phyloP scores from a whole-genome alignment of 1,284 basidiomycete species.

The Coniferiporia sulphurascens region DNA sequence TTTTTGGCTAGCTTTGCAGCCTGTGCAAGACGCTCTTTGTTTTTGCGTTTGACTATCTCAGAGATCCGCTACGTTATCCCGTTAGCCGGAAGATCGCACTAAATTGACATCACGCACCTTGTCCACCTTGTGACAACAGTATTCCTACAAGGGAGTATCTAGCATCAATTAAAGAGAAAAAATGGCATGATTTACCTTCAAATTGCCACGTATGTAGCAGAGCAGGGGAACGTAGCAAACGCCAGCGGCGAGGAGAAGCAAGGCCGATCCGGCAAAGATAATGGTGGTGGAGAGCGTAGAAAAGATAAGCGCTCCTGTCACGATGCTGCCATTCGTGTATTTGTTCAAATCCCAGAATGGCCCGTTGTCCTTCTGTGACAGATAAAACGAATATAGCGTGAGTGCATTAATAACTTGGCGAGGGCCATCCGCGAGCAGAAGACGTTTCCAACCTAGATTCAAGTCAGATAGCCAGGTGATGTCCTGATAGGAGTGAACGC shows the following conservation, averaged over 20 bases:
- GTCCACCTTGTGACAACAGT: constrained; percentile 98
- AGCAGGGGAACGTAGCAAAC: constrained; percentile 90
- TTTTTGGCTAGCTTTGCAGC: constrained; percentile 84
- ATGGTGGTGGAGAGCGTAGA: constrained; percentile 89
- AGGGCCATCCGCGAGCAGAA: constrained; percentile 93
- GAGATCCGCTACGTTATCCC: constrained; percentile 65
- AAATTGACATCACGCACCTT: constrained; percentile 54
- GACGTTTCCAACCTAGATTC: constrained; percentile 84
- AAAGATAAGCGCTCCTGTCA: constrained; percentile 81
- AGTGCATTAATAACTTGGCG: constrained; percentile 96
- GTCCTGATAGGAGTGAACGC: constrained; percentile 25
- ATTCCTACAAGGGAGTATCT: constrained; percentile 60
- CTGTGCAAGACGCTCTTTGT: constrained; percentile 80
- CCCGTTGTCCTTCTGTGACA: constrained; percentile 64
- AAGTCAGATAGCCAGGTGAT: constrained; percentile 19
- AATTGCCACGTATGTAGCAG: constrained; percentile 92
- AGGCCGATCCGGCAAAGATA: constrained; percentile 80
- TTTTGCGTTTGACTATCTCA: constrained; percentile 89
- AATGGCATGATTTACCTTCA: constrained; percentile 56
- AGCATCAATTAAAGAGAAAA: neutral
- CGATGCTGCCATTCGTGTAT: constrained; percentile 63
- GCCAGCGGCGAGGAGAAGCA: constrained; percentile 80
- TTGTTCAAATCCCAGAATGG: constrained; percentile 64
- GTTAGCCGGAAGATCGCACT: neutral
- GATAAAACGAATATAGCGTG: constrained; percentile 88